These are phyloP conservation scores for Penicillium nordicum DNA, from an alignment of 2,329 filamentous ascomycete genomes.

Conservation along the genomic window DNA sequence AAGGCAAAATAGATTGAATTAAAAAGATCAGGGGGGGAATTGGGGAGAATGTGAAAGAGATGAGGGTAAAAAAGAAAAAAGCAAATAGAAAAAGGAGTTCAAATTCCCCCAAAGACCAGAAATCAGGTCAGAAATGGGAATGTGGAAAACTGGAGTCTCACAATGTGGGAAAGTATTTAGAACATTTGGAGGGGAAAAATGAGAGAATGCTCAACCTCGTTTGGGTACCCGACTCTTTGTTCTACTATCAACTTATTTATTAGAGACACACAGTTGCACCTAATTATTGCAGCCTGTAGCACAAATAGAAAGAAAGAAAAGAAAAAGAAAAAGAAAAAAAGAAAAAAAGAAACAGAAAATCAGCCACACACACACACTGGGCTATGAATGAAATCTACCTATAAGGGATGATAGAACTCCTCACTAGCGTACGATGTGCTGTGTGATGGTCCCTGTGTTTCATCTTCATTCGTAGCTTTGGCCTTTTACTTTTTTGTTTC, in stretches of 20 bases:
- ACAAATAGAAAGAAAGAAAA: background rate
- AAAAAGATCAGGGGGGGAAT: background rate
- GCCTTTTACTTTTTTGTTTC: conserved; percentile 3
- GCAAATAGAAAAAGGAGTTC: background rate
- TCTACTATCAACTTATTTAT: background rate
- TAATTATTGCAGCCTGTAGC: background rate
- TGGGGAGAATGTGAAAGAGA: background rate
- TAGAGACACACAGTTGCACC: background rate
- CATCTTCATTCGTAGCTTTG: conserved; percentile 15
- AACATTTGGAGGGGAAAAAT: background rate
- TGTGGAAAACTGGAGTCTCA: conserved; percentile 6
- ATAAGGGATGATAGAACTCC: background rate
- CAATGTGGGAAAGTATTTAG: conserved; percentile 9
- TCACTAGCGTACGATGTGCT: background rate
- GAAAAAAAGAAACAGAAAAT: background rate
- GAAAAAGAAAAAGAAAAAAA: background rate
- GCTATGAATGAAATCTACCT: background rate
- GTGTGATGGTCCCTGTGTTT: conserved; percentile 11
- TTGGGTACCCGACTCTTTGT: conserved; percentile 10
- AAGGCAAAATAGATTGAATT: background rate
- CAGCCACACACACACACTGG: background rate
- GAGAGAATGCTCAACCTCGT: conserved; percentile 2
- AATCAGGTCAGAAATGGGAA: conserved; percentile 4
- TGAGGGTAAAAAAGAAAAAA: background rate
- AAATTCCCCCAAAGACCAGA: background rate